Evolutionary conservation across 2,329 filamentous ascomycete species (phyloP).

Genomic region (Hypoxylon sp.): DNA sequence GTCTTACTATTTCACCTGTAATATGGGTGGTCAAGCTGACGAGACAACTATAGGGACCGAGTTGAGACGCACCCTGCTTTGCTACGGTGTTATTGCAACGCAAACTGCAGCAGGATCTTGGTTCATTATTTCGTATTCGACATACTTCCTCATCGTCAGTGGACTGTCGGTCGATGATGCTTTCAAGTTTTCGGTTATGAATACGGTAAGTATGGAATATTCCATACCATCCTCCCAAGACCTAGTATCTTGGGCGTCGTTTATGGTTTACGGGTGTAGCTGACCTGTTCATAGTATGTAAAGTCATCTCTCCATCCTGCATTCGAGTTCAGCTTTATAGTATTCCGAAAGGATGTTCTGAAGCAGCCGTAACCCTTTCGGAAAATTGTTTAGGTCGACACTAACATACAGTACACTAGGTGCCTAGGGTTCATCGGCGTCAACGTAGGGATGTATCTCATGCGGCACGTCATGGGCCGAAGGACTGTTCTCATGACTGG

Average conservation of each 20-base stretch:
- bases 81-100: conserved; percentile 56
- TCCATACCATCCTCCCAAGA: too few species aligned
- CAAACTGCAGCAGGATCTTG: conserved; percentile 56
- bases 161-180: conserved; percentile 52
- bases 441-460: conserved; percentile 57
- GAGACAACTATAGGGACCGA: conserved; percentile 48
- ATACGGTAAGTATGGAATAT: conserved; percentile 41
- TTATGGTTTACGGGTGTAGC: too few species aligned
- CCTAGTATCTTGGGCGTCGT: too few species aligned
- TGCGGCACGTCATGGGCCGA: conserved; percentile 56
- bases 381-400: too few species aligned
- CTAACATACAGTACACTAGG: too few species aligned
- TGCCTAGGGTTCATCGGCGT: conserved; percentile 58
- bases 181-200: conserved; percentile 60
- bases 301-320: too few species aligned
- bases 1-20: neutral
- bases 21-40: neutral
- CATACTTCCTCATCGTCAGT: conserved; percentile 56
- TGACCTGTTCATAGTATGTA: too few species aligned
- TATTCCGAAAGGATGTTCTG: too few species aligned
- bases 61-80: conserved; percentile 58
- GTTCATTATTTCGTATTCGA: conserved; percentile 60
- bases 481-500: conserved; percentile 58
- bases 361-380: too few species aligned
- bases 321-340: too few species aligned